Evolutionary conservation across 345 rosid genomes (phyloP).

Genomic region (Rhizophora apiculata): DNA sequence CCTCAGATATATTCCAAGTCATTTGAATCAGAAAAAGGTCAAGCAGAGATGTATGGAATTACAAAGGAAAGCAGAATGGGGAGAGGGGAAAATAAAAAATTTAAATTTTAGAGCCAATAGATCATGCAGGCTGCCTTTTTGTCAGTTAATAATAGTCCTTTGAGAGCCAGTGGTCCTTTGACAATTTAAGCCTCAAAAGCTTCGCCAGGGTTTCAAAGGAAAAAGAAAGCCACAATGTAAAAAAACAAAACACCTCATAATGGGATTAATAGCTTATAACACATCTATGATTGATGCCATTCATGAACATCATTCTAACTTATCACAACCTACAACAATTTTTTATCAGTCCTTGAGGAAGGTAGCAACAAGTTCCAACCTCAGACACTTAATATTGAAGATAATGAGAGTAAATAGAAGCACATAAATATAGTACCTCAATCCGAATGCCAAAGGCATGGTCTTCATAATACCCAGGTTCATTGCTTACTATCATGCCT

Average conservation of each 20-base stretch:
- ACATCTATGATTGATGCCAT: too few relatives aligned
- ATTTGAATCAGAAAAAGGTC: not conserved
- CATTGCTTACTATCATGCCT: conserved; percentile 98
- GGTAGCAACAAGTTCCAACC: not conserved
- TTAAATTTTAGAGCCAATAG: not conserved
- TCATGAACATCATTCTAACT: too few relatives aligned
- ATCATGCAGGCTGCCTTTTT: not conserved
- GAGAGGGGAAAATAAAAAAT: not conserved
- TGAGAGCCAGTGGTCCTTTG: too few relatives aligned
- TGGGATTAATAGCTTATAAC: too few relatives aligned
- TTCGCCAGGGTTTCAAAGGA: not conserved
- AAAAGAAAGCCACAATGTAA: not conserved
- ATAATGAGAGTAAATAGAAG: not conserved
- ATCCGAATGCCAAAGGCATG: conserved; percentile 95
- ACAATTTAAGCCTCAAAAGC: not conserved
- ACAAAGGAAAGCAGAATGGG: too few relatives aligned
- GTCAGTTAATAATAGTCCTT: too few relatives aligned
- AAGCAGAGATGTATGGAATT: not conserved
- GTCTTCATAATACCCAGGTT: conserved; percentile 98
- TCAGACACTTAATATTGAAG: not conserved
- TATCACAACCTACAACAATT: not conserved
- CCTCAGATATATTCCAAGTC: conserved; percentile 3
- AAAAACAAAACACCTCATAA: too few relatives aligned
- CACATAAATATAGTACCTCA: conserved; percentile 49
- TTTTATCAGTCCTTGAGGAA: not conserved